Conservation (phyloP, 257 asterid genomes). For the Gentiana straminea region DNA sequence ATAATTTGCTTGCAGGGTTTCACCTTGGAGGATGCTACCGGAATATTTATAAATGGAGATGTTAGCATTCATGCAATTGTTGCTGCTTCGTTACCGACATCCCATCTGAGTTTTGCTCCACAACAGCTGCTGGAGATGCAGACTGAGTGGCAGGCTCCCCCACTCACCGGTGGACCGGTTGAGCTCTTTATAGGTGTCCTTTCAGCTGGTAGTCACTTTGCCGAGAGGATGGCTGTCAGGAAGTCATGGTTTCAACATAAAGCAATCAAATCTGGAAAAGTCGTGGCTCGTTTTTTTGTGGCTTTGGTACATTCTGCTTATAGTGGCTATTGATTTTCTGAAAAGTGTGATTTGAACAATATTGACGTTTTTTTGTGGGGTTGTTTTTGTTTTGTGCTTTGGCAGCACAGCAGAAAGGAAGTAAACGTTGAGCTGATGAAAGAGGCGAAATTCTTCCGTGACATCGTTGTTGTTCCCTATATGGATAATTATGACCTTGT, state of each 20-base stretch:
- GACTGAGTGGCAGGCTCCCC: slow-evolving; percentile 66
- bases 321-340: slow-evolving; percentile 2
- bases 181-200: slow-evolving; percentile 86
- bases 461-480: slow-evolving; percentile 84
- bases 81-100: slow-evolving; percentile 78
- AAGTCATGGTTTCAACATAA: slow-evolving; percentile 89
- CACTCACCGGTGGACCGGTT: slow-evolving; percentile 47
- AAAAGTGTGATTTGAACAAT: not conserved
- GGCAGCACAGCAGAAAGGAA: slow-evolving; percentile 82
- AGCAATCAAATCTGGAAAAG: slow-evolving; percentile 44
- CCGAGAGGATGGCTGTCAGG: slow-evolving; percentile 93
- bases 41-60: slow-evolving; percentile 65
- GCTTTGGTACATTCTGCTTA: slow-evolving; percentile 63
- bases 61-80: slow-evolving; percentile 55
- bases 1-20: slow-evolving; percentile 50
- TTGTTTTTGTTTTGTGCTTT: slow-evolving; percentile 10
- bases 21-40: slow-evolving; percentile 91
- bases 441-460: slow-evolving; percentile 89
- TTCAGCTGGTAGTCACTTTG: slow-evolving; percentile 93
- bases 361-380: not conserved
- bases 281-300: slow-evolving; percentile 76
- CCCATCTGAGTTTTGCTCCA: slow-evolving; percentile 76
- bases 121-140: slow-evolving; percentile 65
- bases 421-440: slow-evolving; percentile 76
- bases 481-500: slow-evolving; percentile 96